A percentile compares a stretch with the other conserved stretches of the same genome.
Evolutionary conservation across 2,329 filamentous ascomycete genomes (phyloP).

Genomic region (Pseudocercospora fijiensis): DNA sequence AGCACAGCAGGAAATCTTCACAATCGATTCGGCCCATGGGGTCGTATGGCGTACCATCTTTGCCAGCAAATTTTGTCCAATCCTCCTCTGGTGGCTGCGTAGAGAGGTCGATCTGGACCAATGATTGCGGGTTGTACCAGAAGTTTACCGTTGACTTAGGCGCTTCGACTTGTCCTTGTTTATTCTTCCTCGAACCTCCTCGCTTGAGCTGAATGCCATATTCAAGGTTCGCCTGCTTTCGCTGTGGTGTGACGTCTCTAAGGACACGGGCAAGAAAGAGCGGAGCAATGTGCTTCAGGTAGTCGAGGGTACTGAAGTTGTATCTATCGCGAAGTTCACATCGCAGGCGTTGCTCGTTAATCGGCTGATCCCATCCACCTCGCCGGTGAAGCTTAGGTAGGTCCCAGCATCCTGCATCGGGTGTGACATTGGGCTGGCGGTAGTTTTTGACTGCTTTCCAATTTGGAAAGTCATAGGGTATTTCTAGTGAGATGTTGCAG

Average conservation of each 20-base stretch:
- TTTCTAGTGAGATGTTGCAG: constrained; percentile 17
- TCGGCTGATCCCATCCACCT: constrained; percentile 33
- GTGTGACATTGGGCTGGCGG: constrained; percentile 39
- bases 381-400: constrained; percentile 30
- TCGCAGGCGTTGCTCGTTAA: constrained; percentile 41
- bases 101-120: constrained; percentile 33
- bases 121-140: constrained; percentile 39
- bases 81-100: constrained; percentile 28
- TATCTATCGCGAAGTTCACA: constrained; percentile 39
- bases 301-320: constrained; percentile 42
- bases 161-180: constrained; percentile 25
- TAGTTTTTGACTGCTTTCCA: constrained; percentile 40
- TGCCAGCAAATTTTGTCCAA: constrained; percentile 34
- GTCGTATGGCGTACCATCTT: constrained; percentile 38
- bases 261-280: constrained; percentile 39
- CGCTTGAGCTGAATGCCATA: constrained; percentile 38
- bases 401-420: constrained; percentile 34
- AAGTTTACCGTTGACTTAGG: constrained; percentile 34
- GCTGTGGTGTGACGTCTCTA: constrained; percentile 16
- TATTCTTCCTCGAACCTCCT: constrained; percentile 29
- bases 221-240: constrained; percentile 26
- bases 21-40: constrained; percentile 38
- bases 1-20: constrained; percentile 38
- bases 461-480: constrained; percentile 32
- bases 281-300: constrained; percentile 42